A percentile compares a stretch with the other conserved stretches of the same genome.
phyloP scores from a whole-genome alignment of 169 alveolate genomes.

The Miamiensis avidus region DNA sequence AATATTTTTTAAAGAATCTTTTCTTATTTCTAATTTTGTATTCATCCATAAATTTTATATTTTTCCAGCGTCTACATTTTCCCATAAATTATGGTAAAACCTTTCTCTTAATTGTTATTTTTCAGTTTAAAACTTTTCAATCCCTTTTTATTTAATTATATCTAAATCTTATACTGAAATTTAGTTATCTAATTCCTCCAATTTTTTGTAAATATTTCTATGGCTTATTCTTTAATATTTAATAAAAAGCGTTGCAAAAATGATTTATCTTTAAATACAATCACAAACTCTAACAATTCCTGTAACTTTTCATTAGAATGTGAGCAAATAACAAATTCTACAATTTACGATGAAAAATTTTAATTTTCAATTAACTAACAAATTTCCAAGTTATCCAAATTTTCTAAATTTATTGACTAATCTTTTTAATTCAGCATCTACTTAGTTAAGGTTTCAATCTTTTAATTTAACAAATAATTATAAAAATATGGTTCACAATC shows the following conservation, averaged over 20 bases:
- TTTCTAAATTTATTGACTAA: background rate
- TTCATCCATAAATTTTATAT: too few species aligned
- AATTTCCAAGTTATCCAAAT: background rate
- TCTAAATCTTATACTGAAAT: background rate
- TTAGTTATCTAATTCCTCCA: background rate
- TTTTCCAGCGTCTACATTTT: too few species aligned
- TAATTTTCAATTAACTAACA: background rate
- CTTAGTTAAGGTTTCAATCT: too few species aligned
- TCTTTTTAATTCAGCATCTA: background rate
- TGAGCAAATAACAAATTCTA: background rate
- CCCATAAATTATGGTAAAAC: background rate
- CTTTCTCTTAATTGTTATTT: background rate
- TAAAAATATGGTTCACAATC: background rate
- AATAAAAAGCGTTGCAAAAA: background rate
- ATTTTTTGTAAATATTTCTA: background rate
- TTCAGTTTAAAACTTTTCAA: background rate
- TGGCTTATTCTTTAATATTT: background rate
- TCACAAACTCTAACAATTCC: background rate
- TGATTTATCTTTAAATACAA: background rate
- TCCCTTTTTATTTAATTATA: background rate
- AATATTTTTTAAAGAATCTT: too few species aligned
- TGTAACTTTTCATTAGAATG: background rate
- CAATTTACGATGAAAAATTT: background rate
- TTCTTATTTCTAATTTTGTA: too few species aligned
- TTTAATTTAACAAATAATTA: too few species aligned